A percentile compares a stretch with the other conserved stretches of the same genome.
phyloP scores from a whole-genome alignment of 2,329 filamentous ascomycete genomes.

The Hirsutella minnesotensis region DNA sequence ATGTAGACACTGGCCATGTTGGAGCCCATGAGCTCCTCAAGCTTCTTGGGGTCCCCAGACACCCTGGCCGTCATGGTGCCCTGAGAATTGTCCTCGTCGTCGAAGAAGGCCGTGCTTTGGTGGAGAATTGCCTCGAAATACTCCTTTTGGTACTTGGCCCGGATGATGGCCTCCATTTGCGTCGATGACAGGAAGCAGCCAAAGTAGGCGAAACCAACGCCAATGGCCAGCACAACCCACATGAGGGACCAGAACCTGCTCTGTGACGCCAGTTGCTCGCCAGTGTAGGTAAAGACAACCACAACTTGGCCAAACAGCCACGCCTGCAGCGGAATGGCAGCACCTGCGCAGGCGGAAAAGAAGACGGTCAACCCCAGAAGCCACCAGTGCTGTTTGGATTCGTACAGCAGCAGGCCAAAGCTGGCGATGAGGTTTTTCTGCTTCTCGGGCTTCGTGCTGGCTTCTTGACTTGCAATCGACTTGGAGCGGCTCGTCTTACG shows the following conservation, averaged over 20 bases:
- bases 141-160: slow-evolving; percentile 43
- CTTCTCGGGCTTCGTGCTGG: slow-evolving; percentile 14
- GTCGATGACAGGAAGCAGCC: slow-evolving; percentile 24
- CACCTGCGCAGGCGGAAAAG: slow-evolving; percentile 29
- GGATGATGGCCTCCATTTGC: slow-evolving; percentile 33
- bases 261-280: slow-evolving; percentile 20
- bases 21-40: slow-evolving; percentile 50
- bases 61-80: slow-evolving; percentile 47
- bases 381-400: slow-evolving; percentile 39
- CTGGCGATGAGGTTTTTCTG: slow-evolving; percentile 35
- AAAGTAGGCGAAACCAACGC: slow-evolving; percentile 41
- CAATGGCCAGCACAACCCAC: slow-evolving; percentile 48
- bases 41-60: slow-evolving; percentile 42
- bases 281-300: slow-evolving; percentile 30
- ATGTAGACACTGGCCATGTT: slow-evolving; percentile 53
- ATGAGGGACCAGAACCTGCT: slow-evolving; percentile 54
- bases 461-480: slow-evolving; percentile 17
- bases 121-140: slow-evolving; percentile 50
- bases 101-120: slow-evolving; percentile 49
- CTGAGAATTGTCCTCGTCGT: slow-evolving; percentile 45
- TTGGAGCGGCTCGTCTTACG: slow-evolving; percentile 33
- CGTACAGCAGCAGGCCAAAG: slow-evolving; percentile 44
- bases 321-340: slow-evolving; percentile 37
- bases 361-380: slow-evolving; percentile 38
- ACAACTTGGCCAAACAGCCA: slow-evolving; percentile 44